These are phyloP conservation scores for Truncatella angustata DNA, from an alignment of 2,329 filamentous ascomycete species.

Conservation along the genomic window DNA sequence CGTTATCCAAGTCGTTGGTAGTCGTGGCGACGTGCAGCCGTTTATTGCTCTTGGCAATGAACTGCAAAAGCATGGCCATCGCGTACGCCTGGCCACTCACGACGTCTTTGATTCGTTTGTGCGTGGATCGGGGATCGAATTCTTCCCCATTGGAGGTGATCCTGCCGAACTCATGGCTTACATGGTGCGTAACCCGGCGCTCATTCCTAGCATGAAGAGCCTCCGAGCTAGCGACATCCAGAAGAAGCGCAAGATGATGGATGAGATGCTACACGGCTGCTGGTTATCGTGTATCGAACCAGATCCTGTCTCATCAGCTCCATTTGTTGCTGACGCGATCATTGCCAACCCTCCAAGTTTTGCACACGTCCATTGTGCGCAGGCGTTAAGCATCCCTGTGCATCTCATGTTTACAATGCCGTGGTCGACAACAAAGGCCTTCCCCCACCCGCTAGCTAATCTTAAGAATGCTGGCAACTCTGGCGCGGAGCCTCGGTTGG, in stretches of 20 bases:
- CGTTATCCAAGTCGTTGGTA: constrained; percentile 74
- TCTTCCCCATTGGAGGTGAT: constrained; percentile 75
- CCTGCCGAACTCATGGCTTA: constrained; percentile 72
- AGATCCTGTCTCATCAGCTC: constrained; percentile 40
- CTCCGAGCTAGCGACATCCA: constrained; percentile 35
- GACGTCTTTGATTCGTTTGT: constrained; percentile 67
- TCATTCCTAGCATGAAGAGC: constrained; percentile 35
- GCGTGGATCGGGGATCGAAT: constrained; percentile 67
- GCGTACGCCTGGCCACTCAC: constrained; percentile 73
- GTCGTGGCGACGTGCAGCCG: constrained; percentile 73
- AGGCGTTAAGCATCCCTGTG: constrained; percentile 71
- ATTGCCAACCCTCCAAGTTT: constrained; percentile 79
- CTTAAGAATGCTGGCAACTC: constrained; percentile 45
- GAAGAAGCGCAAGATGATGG: constrained; percentile 52
- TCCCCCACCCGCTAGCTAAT: constrained; percentile 72
- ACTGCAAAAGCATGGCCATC: constrained; percentile 65
- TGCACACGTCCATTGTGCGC: constrained; percentile 72
- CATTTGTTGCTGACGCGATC: constrained; percentile 81
- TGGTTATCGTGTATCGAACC: constrained; percentile 85
- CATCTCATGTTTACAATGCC: constrained; percentile 96
- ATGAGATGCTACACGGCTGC: constrained; percentile 75
- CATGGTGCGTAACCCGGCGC: constrained; percentile 39
- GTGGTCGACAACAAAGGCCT: constrained; percentile 76
- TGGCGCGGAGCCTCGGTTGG: no score
- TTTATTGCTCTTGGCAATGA: constrained; percentile 69